Evolutionary conservation across 1,284 basidiomycete species (phyloP), one percentile per base, ranked within the genome.

Genomic region (Ganoderma sinense): DNA sequence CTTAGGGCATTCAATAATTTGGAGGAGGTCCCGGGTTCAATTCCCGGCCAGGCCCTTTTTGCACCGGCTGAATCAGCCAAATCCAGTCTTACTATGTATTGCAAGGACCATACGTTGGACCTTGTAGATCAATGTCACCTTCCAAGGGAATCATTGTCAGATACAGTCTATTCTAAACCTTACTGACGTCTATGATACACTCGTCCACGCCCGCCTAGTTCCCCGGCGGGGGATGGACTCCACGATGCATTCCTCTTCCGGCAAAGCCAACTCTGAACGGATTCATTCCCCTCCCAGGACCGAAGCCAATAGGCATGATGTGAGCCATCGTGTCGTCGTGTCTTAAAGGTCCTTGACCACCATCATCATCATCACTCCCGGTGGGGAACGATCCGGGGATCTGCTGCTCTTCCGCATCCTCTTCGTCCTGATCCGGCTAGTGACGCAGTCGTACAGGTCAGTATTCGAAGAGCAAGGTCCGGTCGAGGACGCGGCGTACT

Each of bases 1-100:
- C 79, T 81, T 80, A 80, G 79, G 79, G 78, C 58, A 65, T 11
- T 6, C 23, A 29, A 31, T 48, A 68, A 76, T 80, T 71, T 91
- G 90, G 89, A 91, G 89, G 91, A 91, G 90, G 90, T 92, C 90
- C 90, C 88, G 89, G 90, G 91, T 91, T 92, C 91, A 91, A 91
- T 91, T 91, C 90, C 90, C 89, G 88, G 89, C 88, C 87, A 91
- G 89, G 90, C 89, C 90, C 90, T 74, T 72, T 75, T 72, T 65
- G 36, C 14, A 55, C 13, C 23, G 3, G 48, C 43, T 23, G 16
- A n/a, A n/a, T n/a, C 45, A n/a, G n/a, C 20, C 4, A 20, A n/a
- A 18, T 18, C 2, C 43, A 8, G 13, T 13, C 18, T 20, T 20
- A 20, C 3, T 3, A 45, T 43, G 41, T 1, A 16, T 18, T 43